phyloP scores from a whole-genome alignment of 169 alveolate species.

The Ichthyophthirius multifiliis region DNA sequence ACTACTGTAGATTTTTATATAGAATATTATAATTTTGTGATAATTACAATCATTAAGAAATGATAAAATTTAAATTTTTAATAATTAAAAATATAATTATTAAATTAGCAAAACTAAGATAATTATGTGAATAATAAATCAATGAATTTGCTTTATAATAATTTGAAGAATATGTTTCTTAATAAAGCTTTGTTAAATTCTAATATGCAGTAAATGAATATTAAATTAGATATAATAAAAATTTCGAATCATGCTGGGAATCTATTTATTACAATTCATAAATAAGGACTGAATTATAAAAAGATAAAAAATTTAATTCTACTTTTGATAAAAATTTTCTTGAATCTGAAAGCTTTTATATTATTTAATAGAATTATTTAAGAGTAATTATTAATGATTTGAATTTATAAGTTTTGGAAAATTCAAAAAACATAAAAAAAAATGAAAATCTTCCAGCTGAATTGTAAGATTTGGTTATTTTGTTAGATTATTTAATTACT shows the following conservation, averaged over 20 bases:
- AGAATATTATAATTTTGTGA: background rate
- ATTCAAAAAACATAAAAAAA: background rate
- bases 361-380: constrained; percentile 1
- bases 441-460: constrained; percentile 9
- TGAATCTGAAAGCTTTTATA: constrained; percentile 24
- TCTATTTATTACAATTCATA: background rate
- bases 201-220: background rate
- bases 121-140: background rate
- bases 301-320: constrained; percentile 32
- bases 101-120: background rate
- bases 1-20: constrained; percentile 7
- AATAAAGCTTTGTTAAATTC: background rate
- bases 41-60: background rate
- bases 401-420: background rate
- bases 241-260: background rate
- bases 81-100: background rate
- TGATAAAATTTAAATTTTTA: background rate
- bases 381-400: constrained; percentile 20
- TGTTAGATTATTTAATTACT: constrained; percentile 39
- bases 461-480: constrained; percentile 11
- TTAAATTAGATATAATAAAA: background rate
- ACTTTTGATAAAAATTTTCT: constrained; percentile 23
- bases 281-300: background rate
- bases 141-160: background rate
- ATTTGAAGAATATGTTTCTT: background rate